Evolutionary conservation across 192 early-diverging fungal species (phyloP).

Genomic region (Podila epicladia): DNA sequence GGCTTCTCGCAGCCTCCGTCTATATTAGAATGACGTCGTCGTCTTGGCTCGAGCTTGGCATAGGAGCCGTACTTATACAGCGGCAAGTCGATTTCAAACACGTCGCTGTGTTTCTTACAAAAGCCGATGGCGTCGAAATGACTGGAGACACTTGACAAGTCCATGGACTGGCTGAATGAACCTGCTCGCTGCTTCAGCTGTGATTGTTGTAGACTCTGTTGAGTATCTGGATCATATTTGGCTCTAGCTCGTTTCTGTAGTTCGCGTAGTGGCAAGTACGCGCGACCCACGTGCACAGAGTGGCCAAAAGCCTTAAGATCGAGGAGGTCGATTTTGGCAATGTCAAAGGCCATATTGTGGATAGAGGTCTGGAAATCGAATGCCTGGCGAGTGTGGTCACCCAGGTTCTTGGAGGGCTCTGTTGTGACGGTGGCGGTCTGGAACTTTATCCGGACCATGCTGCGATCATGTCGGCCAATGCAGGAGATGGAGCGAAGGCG

Average conservation of each 20-base stretch:
- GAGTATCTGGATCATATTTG: conserved; percentile 13
- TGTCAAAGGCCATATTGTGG: conserved; percentile 50
- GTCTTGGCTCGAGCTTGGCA: conserved; percentile 21
- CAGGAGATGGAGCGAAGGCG: conserved; percentile 31
- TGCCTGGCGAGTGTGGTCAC: conserved; percentile 27
- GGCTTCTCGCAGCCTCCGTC: not conserved
- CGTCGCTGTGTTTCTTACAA: conserved; percentile 39
- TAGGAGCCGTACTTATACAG: conserved; percentile 43
- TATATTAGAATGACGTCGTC: not conserved
- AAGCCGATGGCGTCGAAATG: conserved; percentile 31
- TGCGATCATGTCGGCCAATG: conserved; percentile 32
- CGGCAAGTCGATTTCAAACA: conserved; percentile 37
- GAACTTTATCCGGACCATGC: conserved; percentile 32
- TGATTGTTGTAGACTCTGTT: not conserved
- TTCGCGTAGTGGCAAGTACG: conserved; percentile 37
- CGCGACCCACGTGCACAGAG: conserved; percentile 36
- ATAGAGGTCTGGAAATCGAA: conserved; percentile 41
- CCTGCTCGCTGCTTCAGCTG: too few species aligned
- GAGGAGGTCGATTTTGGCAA: conserved; percentile 35
- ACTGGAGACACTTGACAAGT: conserved; percentile 22
- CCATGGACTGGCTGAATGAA: too few species aligned
- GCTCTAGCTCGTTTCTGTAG: conserved; percentile 36
- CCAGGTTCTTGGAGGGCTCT: conserved; percentile 32
- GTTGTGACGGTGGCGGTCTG: conserved; percentile 25
- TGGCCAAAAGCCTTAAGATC: conserved; percentile 37